These are phyloP conservation scores for Geotrichum bryndzae DNA, from an alignment of 1,139 yeast species.

Conservation along the genomic window DNA sequence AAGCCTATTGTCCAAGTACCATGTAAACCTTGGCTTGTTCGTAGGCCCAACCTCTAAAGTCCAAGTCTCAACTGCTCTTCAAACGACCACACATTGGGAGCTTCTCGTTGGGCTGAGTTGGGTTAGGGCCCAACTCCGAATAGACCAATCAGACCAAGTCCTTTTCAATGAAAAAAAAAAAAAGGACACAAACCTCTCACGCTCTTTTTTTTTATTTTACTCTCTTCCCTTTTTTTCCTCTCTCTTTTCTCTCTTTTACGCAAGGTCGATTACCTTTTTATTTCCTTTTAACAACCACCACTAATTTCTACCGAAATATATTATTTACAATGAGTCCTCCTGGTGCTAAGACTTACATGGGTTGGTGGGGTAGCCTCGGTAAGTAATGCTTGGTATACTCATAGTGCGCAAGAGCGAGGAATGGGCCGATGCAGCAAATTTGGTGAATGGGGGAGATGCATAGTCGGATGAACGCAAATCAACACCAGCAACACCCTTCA, in stretches of 20 bases:
- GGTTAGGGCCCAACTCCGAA: not conserved
- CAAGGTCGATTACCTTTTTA: not conserved
- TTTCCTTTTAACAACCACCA: not conserved
- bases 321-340: conserved; percentile 56
- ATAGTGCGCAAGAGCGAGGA: no score
- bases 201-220: not conserved
- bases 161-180: not conserved
- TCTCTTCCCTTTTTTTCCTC: not conserved
- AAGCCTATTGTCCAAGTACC: no score
- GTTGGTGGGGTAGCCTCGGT: conserved; percentile 90
- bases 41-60: not conserved
- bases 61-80: not conserved
- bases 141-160: conserved; percentile 1
- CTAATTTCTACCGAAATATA: conserved; percentile 1
- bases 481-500: not conserved
- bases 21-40: no score
- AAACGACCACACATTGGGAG: not conserved
- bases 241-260: not conserved
- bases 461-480: not conserved
- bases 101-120: not conserved
- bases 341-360: conserved; percentile 78
- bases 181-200: not conserved
- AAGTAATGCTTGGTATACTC: conserved; percentile 19
- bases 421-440: not conserved
- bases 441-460: not conserved